Evolutionary conservation across 345 rosid genomes (phyloP).

Genomic region (Excoecaria agallocha): DNA sequence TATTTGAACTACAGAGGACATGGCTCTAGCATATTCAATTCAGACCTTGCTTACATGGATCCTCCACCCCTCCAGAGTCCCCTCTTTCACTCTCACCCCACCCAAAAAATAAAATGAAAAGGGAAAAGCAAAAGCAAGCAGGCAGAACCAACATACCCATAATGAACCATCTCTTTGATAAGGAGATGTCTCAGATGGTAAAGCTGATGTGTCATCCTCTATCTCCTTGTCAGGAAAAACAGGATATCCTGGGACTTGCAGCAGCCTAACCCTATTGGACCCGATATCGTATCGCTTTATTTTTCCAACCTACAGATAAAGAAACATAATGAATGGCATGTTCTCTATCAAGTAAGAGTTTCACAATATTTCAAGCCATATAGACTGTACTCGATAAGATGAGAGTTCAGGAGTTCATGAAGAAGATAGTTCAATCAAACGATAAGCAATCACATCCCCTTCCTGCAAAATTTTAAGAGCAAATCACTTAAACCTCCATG

Average conservation of each 20-base stretch:
- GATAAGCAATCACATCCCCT: conserved; percentile 89
- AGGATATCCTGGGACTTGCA: conserved; percentile 67
- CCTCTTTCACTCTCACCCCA: neutral
- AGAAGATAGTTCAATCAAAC: conserved; percentile 73
- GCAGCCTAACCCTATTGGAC: conserved; percentile 52
- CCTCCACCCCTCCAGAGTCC: neutral
- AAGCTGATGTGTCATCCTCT: conserved; percentile 38
- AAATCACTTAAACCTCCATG: neutral
- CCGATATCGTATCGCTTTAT: conserved; percentile 51
- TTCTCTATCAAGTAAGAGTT: conserved; percentile 14
- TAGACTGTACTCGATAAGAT: conserved; percentile 56
- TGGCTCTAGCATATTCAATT: neutral
- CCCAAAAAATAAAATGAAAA: neutral
- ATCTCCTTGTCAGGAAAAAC: conserved; percentile 40
- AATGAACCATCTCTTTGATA: conserved; percentile 76
- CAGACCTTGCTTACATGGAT: neutral
- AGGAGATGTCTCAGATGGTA: conserved; percentile 43
- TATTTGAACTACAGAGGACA: neutral
- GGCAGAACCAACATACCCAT: conserved; percentile 42
- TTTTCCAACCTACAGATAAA: conserved; percentile 69
- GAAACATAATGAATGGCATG: conserved; percentile 10
- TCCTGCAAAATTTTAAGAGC: conserved; percentile 49
- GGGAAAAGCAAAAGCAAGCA: neutral
- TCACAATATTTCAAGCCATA: conserved; percentile 9
- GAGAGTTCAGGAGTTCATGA: conserved; percentile 92